Evolutionary conservation across 2,329 filamentous ascomycete genomes (phyloP).

Genomic region (Cordyceps fumosorosea): DNA sequence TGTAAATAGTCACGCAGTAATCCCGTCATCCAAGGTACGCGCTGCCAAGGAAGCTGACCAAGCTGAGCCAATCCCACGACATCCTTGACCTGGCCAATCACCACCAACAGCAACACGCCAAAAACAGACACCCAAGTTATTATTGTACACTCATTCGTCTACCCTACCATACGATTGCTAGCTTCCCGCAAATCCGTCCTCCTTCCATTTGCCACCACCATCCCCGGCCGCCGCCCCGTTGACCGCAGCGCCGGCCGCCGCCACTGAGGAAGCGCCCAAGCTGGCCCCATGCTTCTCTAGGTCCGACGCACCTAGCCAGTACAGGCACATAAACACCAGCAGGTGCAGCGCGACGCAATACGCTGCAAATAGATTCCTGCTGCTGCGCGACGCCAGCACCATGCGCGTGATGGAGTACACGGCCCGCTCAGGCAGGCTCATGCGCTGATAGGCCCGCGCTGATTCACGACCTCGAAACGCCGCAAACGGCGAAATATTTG

Average conservation of each 20-base stretch:
- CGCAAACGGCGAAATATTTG: slow-evolving; percentile 90
- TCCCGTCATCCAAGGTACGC: background rate
- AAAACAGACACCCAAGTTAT: background rate
- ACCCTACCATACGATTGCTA: background rate
- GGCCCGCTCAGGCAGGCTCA: slow-evolving; percentile 84
- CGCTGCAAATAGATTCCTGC: slow-evolving; percentile 85
- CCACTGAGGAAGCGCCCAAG: slow-evolving; percentile 42
- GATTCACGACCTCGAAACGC: slow-evolving; percentile 93
- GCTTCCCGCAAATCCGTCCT: slow-evolving; percentile 50
- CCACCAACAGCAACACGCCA: background rate
- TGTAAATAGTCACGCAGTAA: background rate
- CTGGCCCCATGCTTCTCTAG: slow-evolving; percentile 55
- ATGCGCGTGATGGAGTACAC: slow-evolving; percentile 88
- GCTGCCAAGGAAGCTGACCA: background rate
- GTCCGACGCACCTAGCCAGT: slow-evolving; percentile 69
- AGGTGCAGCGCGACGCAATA: slow-evolving; percentile 88
- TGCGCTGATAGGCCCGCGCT: slow-evolving; percentile 81
- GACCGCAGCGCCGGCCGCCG: slow-evolving; percentile 38
- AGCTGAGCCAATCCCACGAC: background rate
- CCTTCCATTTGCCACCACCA: slow-evolving; percentile 54
- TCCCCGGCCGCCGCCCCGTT: slow-evolving; percentile 27
- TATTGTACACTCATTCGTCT: slow-evolving; percentile 4
- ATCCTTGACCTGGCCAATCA: background rate
- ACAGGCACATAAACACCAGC: slow-evolving; percentile 79
- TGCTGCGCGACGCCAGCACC: slow-evolving; percentile 82